phyloP scores from a whole-genome alignment of 345 rosid genomes.

The Euclidium syriacum region DNA sequence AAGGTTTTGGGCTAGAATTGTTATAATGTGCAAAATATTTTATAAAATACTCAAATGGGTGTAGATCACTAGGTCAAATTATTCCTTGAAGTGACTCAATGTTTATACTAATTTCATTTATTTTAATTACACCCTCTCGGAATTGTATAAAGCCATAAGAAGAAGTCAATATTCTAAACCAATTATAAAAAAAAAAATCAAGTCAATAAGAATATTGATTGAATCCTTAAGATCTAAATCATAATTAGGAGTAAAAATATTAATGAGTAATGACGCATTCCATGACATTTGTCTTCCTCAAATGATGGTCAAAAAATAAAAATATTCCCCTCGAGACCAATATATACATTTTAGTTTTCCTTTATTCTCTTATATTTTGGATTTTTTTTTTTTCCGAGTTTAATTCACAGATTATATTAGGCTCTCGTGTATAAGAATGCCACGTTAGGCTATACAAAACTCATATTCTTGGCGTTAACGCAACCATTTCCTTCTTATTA shows the following conservation, averaged over 20 bases:
- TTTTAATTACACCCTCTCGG: not conserved
- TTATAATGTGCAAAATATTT: not conserved
- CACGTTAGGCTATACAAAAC: slow-evolving; percentile 22
- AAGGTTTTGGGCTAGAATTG: not conserved
- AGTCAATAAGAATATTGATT: not conserved
- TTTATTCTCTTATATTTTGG: not conserved
- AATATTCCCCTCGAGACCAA: not conserved
- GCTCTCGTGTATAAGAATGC: slow-evolving; percentile 17
- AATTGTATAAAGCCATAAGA: not conserved
- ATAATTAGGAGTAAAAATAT: not conserved
- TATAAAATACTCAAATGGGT: not conserved
- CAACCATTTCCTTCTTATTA: slow-evolving; percentile 16
- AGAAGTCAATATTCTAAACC: not conserved
- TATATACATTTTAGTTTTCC: not conserved
- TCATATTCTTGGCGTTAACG: slow-evolving; percentile 27
- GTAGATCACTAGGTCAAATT: not conserved
- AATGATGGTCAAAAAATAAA: not conserved
- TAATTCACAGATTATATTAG: not conserved
- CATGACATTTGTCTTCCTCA: not conserved
- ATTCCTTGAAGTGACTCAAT: not conserved
- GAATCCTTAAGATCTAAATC: not conserved
- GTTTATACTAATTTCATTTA: not conserved
- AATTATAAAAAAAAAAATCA: no score
- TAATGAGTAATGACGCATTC: not conserved
- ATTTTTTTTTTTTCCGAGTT: not conserved